A percentile compares a stretch with the other conserved stretches of the same genome.
Conservation (phyloP, 2,329 filamentous ascomycete species). For the Paracorniculantispora psalliotae region DNA sequence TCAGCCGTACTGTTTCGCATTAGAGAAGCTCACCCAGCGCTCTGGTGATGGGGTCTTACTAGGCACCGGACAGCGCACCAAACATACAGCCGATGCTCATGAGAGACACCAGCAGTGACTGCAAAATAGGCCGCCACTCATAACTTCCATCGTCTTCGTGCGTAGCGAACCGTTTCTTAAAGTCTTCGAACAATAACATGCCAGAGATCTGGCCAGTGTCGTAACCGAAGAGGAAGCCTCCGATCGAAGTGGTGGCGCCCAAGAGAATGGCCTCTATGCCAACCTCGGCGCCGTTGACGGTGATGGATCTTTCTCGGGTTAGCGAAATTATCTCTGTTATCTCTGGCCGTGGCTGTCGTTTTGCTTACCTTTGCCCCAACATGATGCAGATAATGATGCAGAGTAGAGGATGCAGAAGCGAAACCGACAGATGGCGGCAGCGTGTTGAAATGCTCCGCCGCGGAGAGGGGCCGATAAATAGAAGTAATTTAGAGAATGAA, state of each 20-base stretch:
- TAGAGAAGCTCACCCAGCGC: not conserved
- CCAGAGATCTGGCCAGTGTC: constrained; percentile 57
- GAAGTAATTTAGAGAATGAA: not conserved
- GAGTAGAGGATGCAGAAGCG: not conserved
- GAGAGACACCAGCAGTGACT: constrained; percentile 51
- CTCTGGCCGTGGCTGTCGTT: not conserved
- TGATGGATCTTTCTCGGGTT: not conserved
- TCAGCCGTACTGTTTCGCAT: constrained; percentile 43
- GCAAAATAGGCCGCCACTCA: constrained; percentile 36
- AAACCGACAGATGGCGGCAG: not conserved
- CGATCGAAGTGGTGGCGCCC: constrained; percentile 50
- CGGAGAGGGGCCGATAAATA: not conserved
- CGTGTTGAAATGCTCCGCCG: not conserved
- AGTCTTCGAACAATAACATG: constrained; percentile 48
- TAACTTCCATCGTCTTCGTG: constrained; percentile 32
- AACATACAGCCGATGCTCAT: constrained; percentile 52
- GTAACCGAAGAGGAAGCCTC: constrained; percentile 60
- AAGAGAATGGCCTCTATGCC: constrained; percentile 38
- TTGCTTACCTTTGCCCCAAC: not conserved
- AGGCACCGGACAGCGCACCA: constrained; percentile 49
- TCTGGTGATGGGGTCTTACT: constrained; percentile 23
- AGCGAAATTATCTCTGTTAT: not conserved
- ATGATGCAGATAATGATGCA: not conserved
- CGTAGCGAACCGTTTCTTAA: constrained; percentile 51
- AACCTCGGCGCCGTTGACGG: not conserved